Percentiles rank a stretch among this genome's conserved stretches.
phyloP scores from a whole-genome alignment of 305 asterid genomes.

The Coffea humblotiana region DNA sequence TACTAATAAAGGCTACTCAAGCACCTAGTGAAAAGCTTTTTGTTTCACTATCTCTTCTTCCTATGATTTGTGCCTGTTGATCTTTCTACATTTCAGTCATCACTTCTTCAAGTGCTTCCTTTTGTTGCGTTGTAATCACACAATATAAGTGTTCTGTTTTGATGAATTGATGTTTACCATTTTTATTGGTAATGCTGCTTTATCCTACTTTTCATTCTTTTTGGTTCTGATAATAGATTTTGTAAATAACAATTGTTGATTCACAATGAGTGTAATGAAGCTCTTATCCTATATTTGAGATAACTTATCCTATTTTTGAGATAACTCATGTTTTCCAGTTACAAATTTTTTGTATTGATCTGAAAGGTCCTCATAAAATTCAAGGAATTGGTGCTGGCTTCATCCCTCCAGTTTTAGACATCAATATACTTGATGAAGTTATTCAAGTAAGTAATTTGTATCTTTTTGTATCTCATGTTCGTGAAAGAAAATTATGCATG shows the following conservation, averaged over 20 bases:
- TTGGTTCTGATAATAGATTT: neutral
- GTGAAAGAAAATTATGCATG: neutral
- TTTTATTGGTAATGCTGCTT: neutral
- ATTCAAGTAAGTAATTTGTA: conserved; percentile 30
- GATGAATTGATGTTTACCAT: neutral
- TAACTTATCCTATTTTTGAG: neutral
- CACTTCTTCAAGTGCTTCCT: too few species aligned
- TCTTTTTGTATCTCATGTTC: neutral
- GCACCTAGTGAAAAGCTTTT: neutral
- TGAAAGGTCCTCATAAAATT: conserved; percentile 38
- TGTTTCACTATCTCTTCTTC: neutral
- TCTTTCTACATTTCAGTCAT: neutral
- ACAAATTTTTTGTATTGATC: neutral
- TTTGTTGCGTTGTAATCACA: neutral
- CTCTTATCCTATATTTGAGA: neutral
- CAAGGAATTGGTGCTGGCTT: conserved; percentile 49
- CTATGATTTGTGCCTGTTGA: neutral
- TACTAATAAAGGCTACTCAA: neutral
- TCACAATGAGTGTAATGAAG: neutral
- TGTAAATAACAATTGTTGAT: too few species aligned
- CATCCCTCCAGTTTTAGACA: conserved; percentile 36
- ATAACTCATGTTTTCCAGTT: neutral
- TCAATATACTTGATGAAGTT: conserved; percentile 38
- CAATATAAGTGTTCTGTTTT: neutral
- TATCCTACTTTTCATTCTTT: neutral